phyloP scores from a whole-genome alignment of 768 basidiomycete genomes.

The Xanthoconium stramineum region DNA sequence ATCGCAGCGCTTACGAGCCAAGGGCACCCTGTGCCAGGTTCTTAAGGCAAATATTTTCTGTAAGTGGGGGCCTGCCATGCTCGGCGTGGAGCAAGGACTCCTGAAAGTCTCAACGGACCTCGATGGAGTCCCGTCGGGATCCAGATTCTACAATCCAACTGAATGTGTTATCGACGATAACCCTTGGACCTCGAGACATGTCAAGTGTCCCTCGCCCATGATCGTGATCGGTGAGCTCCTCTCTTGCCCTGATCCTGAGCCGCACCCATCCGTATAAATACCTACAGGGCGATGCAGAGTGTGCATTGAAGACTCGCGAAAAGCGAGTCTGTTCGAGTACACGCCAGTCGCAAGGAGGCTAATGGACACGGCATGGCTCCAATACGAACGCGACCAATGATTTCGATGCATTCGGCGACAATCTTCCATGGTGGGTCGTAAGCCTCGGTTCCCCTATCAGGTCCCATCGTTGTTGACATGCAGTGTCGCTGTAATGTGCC shows the following conservation, averaged over 20 bases:
- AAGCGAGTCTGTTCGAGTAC: too few species aligned
- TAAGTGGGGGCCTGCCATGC: too few species aligned
- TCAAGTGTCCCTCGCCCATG: neutral
- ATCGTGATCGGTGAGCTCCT: neutral
- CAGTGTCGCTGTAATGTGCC: neutral
- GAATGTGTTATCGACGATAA: neutral
- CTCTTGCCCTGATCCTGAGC: neutral
- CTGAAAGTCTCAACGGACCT: too few species aligned
- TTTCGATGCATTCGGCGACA: neutral
- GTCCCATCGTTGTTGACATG: neutral
- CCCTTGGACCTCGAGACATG: neutral
- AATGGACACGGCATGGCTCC: neutral
- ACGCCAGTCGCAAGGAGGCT: too few species aligned
- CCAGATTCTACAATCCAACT: too few species aligned
- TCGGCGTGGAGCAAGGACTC: too few species aligned
- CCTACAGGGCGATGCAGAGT: neutral
- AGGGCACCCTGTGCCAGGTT: neutral
- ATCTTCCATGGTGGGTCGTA: slow-evolving; percentile 11
- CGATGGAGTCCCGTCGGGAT: too few species aligned
- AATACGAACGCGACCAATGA: neutral
- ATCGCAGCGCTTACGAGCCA: slow-evolving; percentile 4
- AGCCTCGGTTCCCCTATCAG: neutral
- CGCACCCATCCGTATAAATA: neutral
- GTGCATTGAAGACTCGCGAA: too few species aligned
- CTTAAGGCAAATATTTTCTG: neutral